Base-by-base conservation (phyloP, 129 eudicot genomes). In the Chrysanthemum seticuspe region DNA sequence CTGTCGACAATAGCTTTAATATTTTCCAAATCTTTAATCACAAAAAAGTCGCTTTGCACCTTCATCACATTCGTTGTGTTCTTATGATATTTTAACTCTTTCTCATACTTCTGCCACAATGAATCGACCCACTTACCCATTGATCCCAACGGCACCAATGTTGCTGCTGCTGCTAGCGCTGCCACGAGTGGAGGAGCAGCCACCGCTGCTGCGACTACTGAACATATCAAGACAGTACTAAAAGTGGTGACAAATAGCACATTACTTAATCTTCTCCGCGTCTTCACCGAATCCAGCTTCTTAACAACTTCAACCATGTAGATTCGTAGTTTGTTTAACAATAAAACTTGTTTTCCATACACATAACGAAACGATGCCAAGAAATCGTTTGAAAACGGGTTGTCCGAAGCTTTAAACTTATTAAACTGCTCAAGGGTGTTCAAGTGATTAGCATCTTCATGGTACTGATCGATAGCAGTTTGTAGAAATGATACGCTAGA, bases 101-200 rank as follows among this genome's bases (percentile, higher is more conserved):
- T 16, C 27, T 57, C 63, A 19, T 57, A 57, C 13, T 57, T 18
- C 63, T 57, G 18, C 63, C 63, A 57, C 63, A 57, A 15, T 15
- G 63, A 57, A 57, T 57, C 21, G 10, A 57, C 63, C 63, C 63
- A 57, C 63, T 57, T 18, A 10, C 63, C 27, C 63, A 57, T 57
- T 23, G 63, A 57, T 23, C 63, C 63, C 11, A 61, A 25, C 8
- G 92, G 72, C 18, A 86, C 92, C 47, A 40, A 6, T 1, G 89
- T 85, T 2, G 89, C 89, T 16, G 89, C 88, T 67, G 82, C 29
- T 0, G 92, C 89, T 0, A 86, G 72, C 59, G 85, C 80, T 73
- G 82, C 77, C 0, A 86, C 89, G 0, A 88, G 87, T 1, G 92
- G 89, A 2, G 87, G 45, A 23, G 85, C 62, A 0, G 92, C 92